Evolutionary conservation across 352 stramenopile species (phyloP), one percentile per base, ranked within the genome.

Genomic region (Elongisporangium undulatum): DNA sequence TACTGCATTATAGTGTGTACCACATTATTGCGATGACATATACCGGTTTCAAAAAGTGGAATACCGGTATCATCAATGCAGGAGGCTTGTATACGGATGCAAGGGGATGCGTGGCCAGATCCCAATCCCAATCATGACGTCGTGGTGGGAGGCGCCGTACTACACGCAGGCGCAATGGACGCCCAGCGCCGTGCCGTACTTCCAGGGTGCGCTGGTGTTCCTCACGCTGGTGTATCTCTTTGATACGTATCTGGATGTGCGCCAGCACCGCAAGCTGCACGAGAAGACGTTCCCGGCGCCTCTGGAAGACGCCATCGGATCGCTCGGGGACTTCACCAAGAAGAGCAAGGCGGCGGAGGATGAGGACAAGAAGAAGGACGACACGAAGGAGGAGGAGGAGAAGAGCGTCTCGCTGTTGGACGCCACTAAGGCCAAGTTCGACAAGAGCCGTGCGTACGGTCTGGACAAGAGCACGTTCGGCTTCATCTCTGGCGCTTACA

Each of bases 401-500:
- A 53, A 74, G 17, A 12, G 68, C 20, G 60, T 59, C 55, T 82
- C 89, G 53, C 70, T 98, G 49, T 71, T 98, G 16, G 75, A 76
- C 10, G 85, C 96, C 41, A 94, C 96, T 12, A 65, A 88, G 59
- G 77, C 66, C 17, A 98, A 98, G 79, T 98, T 98, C 62, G 79
- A 91, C 66, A 94, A 87, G 58, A 94, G 92, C 26, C 92, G 97
- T 72, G 74, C 87, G 8, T 99, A 99, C 71, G 92, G 94, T 15
- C 75, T 98, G 13, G 96, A 98, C 73, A 99, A 99, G 79, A 98
- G 97, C 68, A 80, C 87, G 51, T 98, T 99, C 63, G 89, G 82
- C 20, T 95, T 99, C 58, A 63, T 99, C 26, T 89, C 84, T 12
- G 88, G 79, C 45, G 74, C 75, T 8, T 98, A 98, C 76, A 74